Evolutionary conservation across 805 yeast genomes (phyloP), one percentile per base, ranked within the genome.

Genomic region (Yarrowia divulgata): DNA sequence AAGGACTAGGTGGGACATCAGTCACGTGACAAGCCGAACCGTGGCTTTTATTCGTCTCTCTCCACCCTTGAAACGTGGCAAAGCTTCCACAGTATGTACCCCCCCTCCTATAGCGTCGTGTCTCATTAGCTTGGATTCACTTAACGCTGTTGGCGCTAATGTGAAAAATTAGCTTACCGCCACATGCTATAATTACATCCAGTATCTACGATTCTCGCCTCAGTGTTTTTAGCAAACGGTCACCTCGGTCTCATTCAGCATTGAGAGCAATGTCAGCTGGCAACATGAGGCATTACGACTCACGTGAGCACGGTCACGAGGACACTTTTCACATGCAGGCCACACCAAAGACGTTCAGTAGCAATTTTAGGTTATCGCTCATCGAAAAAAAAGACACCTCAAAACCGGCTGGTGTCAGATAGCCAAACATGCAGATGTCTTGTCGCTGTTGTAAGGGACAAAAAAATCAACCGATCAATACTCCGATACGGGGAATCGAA

Each of bases 401-500:
- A 2, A 23, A 23, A 23, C 29, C 4, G 29, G 29, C 4, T 23
- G 29, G 2, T 23, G 29, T 2, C 29, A 23, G 29, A 23, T 4
- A 23, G 29, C 4, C 29, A 23, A 23, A 23, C 29, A 23, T 23
- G 29, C 29, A 23, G 29, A 2, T 23, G 29, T 23, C 29, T 23
- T 23, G 2, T 23, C 4, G 29, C 29, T 23, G 29, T 2, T 4
- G 12, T 12, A 6, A 10, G 3, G 49, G 29, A 12, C 14, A 29
- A 48, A 48, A 14, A 8, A 6, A 29, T 29, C 37, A 16, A 2
- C 8, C 18, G 35, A 32, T 16, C 18, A 23, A 18, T 48, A 29
- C 66, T 60, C 66, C 66, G 52, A 60, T 60, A 60, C 42, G 66
- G 66, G 64, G 64, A 58, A 58, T 58, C 66, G 66, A 60, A 60